Percentiles rank a stretch among this genome's conserved stretches.
Evolutionary conservation across 2,329 filamentous ascomycete genomes (phyloP).

Genomic region (Alternaria metachromatica): DNA sequence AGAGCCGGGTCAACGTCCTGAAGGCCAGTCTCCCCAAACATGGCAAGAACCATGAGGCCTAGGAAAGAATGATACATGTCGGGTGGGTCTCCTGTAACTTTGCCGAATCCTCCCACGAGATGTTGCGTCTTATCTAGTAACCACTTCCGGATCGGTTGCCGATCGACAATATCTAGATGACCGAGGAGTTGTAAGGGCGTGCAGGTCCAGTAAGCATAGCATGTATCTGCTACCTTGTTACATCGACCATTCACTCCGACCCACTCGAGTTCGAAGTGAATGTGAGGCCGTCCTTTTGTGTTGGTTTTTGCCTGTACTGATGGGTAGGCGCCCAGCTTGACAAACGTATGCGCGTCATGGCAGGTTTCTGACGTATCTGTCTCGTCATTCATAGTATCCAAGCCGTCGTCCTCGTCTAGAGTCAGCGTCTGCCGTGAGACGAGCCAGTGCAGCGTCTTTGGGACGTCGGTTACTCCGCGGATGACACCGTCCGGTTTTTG

Average conservation of each 20-base stretch:
- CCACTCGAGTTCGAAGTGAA: constrained; percentile 61
- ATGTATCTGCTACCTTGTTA: constrained; percentile 94
- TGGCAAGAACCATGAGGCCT: constrained; percentile 78
- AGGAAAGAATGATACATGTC: constrained; percentile 90
- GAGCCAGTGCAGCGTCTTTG: constrained; percentile 55
- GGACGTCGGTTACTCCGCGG: constrained; percentile 48
- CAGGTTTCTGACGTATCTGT: constrained; percentile 50
- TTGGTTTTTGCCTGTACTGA: constrained; percentile 35
- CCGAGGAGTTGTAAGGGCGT: constrained; percentile 60
- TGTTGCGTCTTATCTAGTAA: constrained; percentile 88
- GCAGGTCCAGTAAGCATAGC: constrained; percentile 92
- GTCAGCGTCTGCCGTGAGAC: constrained; percentile 55
- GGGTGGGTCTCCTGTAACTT: constrained; percentile 55
- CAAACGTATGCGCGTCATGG: constrained; percentile 49
- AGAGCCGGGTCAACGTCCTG: constrained; percentile 76
- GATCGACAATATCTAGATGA: constrained; percentile 64
- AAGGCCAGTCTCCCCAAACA: constrained; percentile 73
- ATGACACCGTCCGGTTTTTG: constrained; percentile 33
- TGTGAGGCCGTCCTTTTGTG: constrained; percentile 63
- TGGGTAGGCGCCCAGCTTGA: constrained; percentile 40
- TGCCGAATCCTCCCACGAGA: constrained; percentile 64
- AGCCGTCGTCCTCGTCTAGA: constrained; percentile 51
- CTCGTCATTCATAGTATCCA: constrained; percentile 48
- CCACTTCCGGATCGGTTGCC: constrained; percentile 71
- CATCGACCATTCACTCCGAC: constrained; percentile 87